Base-by-base conservation (phyloP, 306 rosid species). In the Abrus precatorius region DNA sequence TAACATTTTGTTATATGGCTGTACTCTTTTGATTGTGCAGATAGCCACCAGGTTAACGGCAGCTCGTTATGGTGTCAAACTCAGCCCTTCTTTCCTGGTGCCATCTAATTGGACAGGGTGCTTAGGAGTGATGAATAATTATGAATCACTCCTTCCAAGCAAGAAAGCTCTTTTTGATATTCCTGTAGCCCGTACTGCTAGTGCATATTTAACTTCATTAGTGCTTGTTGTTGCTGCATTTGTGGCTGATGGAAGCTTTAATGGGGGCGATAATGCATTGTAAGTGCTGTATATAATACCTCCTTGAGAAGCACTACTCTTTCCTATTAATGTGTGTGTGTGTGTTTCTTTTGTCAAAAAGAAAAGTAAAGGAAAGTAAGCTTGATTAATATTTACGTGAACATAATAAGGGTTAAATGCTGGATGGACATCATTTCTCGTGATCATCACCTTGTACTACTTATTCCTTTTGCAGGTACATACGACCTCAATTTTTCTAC, bases 21-120 rank as follows among this genome's bases (percentile, higher is more conserved):
- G 72, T 55, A 55, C 62, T 61, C 32, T 83, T 76, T 73, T n/a
- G 50, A 6, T 69, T 72, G 63, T 84, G 85, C 86, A 95, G 98
- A 80, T 92, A 84, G 86, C 97, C 76, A 92, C 98, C 3, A 91
- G 98, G 86, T 84, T 95, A 49, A 91, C 95, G 1, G 97, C 97
- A n/a, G 97, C 95, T 62, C 89, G 86, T 2, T 89, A 86, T 57
- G 94, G 97, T 75, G 97, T 95, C 55, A 92, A 92, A 84, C 95
- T 95, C 41, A 95, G 97, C 80, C 98, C 98, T 59, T 95, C 97
- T 32, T 95, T 95, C 80, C 88, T 95, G 44, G 97, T 95, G 65
- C 97, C 98, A 47, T 92, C 98, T 7, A 95, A 75, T 80, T 95
- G 97, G 98, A 95, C 97, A 1, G 98, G 97, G 41, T 95, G 97